Evolutionary conservation across 768 basidiomycete genomes (phyloP), one percentile per base, ranked within the genome.

Genomic region (Kockovaella imperatae): DNA sequence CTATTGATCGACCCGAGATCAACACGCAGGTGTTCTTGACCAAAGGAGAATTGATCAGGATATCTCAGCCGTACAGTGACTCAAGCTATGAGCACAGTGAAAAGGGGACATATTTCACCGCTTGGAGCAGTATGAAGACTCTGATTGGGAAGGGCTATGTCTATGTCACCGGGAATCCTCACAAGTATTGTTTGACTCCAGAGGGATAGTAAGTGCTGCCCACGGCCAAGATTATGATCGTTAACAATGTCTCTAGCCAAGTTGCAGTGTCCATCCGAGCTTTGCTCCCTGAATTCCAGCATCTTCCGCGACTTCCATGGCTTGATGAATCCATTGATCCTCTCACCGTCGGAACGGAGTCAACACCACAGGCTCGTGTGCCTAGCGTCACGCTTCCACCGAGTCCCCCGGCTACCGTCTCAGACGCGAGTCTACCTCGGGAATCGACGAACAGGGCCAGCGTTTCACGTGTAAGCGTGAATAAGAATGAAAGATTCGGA

Each of bases 111-210:
- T 62, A 58, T 45, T 56, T 56, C 30, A 67, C 62, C 5, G 67
- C 67, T 5, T 68, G 69, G 67, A 60, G 45, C 25, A 42, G 50
- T 5, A 64, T 63, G 59, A 67, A 65, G 51, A 56, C 62, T 6
- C 45, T 70, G 41, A 43, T 62, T 4, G 51, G 49, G 23, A 68
- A 59, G 44, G 60, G 66, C 3, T 64, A 59, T 56, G 60, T 65
- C 5, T 68, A 68, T 34, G 49, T 56, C 5, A 60, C 56, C 23
- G 63, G 66, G 3, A 64, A 59, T 41, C 66, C 66, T 15, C 53
- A 62, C 17, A 64, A 60, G 24, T 59, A 59, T 36, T 62, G 63
- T 49, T 57, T 68, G 50, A 65, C 63, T 8, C 60, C 64, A 39
- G 63, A 65, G 36, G 66, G 66, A 38, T 62, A 64, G 66, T 68